Evolutionary conservation across 176 grass and related monocot species (phyloP).

Genomic region (Oryza longistaminata): DNA sequence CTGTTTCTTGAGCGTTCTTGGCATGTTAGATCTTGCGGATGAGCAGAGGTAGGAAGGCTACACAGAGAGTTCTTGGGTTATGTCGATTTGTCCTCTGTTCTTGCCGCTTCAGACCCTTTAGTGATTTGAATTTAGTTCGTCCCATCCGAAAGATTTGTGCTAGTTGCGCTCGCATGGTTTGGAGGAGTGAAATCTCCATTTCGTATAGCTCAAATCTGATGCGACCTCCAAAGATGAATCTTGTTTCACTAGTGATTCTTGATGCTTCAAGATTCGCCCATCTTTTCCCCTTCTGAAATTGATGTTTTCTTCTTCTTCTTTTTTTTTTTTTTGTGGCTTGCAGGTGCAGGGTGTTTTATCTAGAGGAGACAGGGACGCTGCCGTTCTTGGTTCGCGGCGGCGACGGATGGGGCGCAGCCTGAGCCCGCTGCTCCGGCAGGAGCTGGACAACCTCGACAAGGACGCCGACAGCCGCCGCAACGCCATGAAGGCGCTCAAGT

Average conservation of each 20-base stretch:
- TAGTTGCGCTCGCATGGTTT: not conserved
- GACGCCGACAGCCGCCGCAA: constrained; percentile 81
- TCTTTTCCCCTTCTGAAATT: not conserved
- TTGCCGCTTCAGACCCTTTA: not conserved
- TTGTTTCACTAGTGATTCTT: not conserved
- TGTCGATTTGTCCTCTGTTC: too few species aligned
- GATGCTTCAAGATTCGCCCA: not conserved
- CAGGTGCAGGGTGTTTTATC: not conserved
- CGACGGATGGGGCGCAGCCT: constrained; percentile 64
- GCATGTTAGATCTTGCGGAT: not conserved
- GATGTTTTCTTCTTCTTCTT: not conserved
- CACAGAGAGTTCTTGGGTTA: too few species aligned
- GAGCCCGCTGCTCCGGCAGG: constrained; percentile 86
- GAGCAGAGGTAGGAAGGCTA: not conserved
- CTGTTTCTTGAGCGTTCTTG: too few species aligned
- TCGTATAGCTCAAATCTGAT: not conserved
- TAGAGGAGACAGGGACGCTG: not conserved
- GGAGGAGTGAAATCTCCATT: not conserved
- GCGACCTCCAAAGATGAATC: not conserved
- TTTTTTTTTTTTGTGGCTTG: not conserved
- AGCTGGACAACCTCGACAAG: constrained; percentile 87
- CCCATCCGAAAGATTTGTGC: not conserved
- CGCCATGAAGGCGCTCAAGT: constrained; percentile 90
- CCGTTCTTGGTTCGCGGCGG: not conserved
- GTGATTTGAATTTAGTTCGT: not conserved